Conservation (phyloP, 345 rosid genomes). For the Corchorus olitorius region DNA sequence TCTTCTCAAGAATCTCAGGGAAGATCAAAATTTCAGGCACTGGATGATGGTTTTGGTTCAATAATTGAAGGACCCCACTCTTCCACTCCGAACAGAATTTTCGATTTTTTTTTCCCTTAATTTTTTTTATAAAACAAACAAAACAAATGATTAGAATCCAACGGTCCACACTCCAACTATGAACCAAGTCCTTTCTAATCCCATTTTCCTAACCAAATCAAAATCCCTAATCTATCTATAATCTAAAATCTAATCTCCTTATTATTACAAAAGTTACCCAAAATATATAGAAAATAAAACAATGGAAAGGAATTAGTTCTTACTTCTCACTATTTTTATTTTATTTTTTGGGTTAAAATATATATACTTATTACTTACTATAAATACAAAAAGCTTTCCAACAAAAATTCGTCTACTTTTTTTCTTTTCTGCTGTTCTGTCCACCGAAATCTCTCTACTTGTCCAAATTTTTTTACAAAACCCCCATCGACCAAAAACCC, state of each 20-base stretch:
- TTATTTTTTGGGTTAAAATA: no score
- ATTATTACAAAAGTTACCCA: no score
- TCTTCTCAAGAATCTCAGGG: no score
- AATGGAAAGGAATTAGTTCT: no score
- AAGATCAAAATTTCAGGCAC: background rate
- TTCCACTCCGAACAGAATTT: background rate
- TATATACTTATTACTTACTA: no score
- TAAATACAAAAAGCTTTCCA: no score
- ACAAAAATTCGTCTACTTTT: background rate
- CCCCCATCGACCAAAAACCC: background rate
- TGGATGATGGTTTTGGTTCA: conserved; percentile 4
- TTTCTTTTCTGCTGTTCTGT: conserved; percentile 11
- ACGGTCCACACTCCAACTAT: background rate
- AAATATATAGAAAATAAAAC: no score
- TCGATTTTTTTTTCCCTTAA: background rate
- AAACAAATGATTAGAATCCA: background rate
- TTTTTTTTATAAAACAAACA: background rate
- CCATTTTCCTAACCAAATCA: no score
- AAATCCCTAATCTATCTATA: no score
- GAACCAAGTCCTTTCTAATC: no score
- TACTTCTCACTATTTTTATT: no score
- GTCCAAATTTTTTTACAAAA: conserved; percentile 9
- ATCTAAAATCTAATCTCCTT: no score
- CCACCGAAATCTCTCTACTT: conserved; percentile 22
- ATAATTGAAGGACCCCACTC: conserved; percentile 12